A percentile compares a stretch with the other conserved stretches of the same genome.
Evolutionary conservation across 1,284 basidiomycete genomes (phyloP).

Genomic region (Phlebopus sp.): DNA sequence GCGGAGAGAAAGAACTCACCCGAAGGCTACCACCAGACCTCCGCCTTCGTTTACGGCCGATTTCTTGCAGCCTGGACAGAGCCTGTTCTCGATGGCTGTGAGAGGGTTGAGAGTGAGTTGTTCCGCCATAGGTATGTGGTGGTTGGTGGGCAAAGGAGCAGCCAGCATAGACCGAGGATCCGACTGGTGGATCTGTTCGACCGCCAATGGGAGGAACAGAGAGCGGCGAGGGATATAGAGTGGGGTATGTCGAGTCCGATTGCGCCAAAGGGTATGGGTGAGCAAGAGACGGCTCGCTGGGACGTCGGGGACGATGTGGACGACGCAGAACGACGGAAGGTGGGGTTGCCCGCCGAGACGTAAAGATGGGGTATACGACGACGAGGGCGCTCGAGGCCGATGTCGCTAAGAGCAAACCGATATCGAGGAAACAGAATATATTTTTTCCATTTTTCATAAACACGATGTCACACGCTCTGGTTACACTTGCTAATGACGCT

Average conservation of each 20-base stretch:
- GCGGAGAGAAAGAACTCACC: constrained; percentile 47
- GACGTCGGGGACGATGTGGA: neutral
- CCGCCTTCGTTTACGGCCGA: constrained; percentile 83
- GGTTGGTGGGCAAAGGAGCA: neutral
- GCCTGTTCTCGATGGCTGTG: constrained; percentile 50
- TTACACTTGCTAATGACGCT: neutral
- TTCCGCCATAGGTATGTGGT: constrained; percentile 13
- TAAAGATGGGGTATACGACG: constrained; percentile 1
- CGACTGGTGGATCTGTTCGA: neutral
- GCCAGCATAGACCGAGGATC: neutral
- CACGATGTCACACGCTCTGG: neutral
- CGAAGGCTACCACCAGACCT: constrained; percentile 88
- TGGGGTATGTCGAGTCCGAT: constrained; percentile 4
- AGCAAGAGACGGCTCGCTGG: neutral
- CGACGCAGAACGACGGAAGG: neutral
- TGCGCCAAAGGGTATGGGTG: constrained; percentile 2
- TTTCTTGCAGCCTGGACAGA: constrained; percentile 83
- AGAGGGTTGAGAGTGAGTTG: constrained; percentile 10
- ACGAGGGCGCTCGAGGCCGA: neutral
- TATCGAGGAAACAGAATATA: neutral
- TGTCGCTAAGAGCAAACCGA: constrained; percentile 5
- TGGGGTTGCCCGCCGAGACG: neutral
- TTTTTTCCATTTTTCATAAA: neutral
- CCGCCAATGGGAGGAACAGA: neutral
- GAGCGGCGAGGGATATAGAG: constrained; percentile 1